Percentiles rank a stretch among this genome's conserved stretches.
phyloP scores from a whole-genome alignment of 257 asterid genomes.

The Przewalskia tangutica region DNA sequence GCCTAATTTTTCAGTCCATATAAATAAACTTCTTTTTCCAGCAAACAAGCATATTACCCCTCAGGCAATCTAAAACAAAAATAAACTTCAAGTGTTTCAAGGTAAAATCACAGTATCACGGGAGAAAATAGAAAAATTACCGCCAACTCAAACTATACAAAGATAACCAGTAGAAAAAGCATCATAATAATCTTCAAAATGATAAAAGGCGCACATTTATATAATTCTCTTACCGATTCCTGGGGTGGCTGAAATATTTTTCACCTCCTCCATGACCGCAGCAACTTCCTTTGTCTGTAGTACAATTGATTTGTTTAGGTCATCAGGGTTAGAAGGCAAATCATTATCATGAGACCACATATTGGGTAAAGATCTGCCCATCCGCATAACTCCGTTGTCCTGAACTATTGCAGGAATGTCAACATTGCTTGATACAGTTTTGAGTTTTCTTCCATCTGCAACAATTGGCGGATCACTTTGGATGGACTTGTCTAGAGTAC shows the following conservation, averaged over 20 bases:
- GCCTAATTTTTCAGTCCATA: neutral
- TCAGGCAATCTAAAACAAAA: neutral
- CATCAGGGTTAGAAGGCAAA: conserved; percentile 9
- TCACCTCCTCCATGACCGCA: conserved; percentile 14
- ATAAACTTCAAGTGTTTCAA: neutral
- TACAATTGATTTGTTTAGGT: conserved; percentile 15
- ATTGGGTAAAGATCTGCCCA: conserved; percentile 60
- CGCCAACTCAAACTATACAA: neutral
- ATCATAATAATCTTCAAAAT: neutral
- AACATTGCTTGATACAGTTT: conserved; percentile 34
- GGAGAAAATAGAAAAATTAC: neutral
- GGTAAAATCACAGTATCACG: neutral
- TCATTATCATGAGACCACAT: conserved; percentile 22
- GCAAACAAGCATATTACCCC: neutral
- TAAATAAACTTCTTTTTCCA: neutral
- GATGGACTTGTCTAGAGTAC: conserved; percentile 25
- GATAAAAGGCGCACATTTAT: neutral
- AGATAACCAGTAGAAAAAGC: neutral
- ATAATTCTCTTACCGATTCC: conserved; percentile 29
- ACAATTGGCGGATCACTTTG: conserved; percentile 21
- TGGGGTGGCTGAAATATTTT: conserved; percentile 23
- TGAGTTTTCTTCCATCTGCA: conserved; percentile 22
- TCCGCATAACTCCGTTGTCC: conserved; percentile 23
- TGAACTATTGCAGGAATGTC: conserved; percentile 28
- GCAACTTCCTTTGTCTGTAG: conserved; percentile 19